phyloP scores from a whole-genome alignment of 805 yeast genomes.

The Candida odintsovae region DNA sequence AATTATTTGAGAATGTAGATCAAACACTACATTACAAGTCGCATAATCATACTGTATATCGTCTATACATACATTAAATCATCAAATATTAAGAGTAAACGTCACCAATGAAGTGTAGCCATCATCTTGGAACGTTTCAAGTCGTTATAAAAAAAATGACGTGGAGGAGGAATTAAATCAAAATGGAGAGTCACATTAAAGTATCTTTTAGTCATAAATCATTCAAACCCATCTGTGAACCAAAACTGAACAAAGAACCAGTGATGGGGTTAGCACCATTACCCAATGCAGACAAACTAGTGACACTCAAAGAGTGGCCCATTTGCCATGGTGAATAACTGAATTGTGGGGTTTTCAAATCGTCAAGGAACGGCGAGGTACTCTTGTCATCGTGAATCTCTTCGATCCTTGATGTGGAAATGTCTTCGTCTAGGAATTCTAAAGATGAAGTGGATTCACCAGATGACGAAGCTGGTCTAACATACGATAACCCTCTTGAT shows the following conservation, averaged over 20 bases:
- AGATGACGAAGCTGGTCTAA: not conserved
- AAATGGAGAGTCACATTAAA: no score
- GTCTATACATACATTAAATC: not conserved
- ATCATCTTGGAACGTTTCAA: not conserved
- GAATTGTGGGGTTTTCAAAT: not conserved
- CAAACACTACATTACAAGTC: no score
- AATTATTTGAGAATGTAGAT: no score
- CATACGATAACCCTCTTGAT: slow-evolving; percentile 8
- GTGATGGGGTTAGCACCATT: not conserved
- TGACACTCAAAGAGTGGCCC: not conserved
- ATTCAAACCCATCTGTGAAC: not conserved
- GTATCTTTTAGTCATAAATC: not conserved
- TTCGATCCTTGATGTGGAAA: not conserved
- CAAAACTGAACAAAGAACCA: not conserved
- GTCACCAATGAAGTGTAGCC: not conserved
- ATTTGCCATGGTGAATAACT: not conserved
- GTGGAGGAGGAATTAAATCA: no score
- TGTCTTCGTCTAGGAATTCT: not conserved
- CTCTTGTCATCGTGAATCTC: not conserved
- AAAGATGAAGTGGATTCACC: not conserved
- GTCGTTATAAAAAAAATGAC: no score
- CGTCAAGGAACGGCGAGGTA: not conserved
- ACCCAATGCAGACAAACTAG: not conserved
- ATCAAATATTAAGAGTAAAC: not conserved
- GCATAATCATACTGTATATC: no score